Evolutionary conservation across 495 filamentous ascomycete genomes (phyloP).

Genomic region (Amniculicola lignicola): DNA sequence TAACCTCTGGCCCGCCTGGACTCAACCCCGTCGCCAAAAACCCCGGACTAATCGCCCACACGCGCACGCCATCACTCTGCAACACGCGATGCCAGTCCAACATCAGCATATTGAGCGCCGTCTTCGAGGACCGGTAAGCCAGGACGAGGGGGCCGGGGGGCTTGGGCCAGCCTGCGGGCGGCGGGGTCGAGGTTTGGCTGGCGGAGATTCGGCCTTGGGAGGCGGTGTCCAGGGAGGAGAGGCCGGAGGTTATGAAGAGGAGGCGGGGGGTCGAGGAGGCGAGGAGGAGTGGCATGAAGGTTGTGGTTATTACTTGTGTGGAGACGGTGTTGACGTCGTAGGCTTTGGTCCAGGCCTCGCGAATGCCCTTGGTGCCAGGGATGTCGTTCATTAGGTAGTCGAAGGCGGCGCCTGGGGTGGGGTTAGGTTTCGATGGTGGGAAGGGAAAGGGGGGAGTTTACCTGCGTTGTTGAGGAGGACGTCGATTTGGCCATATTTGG

Average conservation of each 20-base stretch:
- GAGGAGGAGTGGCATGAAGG: conserved; percentile 27
- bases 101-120: conserved; percentile 30
- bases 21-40: conserved; percentile 27
- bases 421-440: not conserved
- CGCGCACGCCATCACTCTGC: conserved; percentile 25
- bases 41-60: conserved; percentile 23
- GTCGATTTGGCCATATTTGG: conserved; percentile 14
- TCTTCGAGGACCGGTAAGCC: conserved; percentile 22
- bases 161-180: conserved; percentile 23
- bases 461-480: conserved; percentile 26
- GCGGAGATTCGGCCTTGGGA: not conserved
- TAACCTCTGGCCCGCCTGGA: conserved; percentile 4
- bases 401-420: conserved; percentile 19
- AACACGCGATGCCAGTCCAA: conserved; percentile 22
- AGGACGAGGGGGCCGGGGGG: not conserved
- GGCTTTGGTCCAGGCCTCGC: conserved; percentile 21
- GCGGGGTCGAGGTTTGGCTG: not conserved
- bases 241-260: conserved; percentile 29
- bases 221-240: conserved; percentile 18
- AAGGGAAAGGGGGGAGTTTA: not conserved
- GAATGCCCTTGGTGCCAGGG: conserved; percentile 11
- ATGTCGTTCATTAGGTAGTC: conserved; percentile 7
- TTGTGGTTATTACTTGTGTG: conserved; percentile 23
- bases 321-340: conserved; percentile 24
- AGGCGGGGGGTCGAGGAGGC: conserved; percentile 21